phyloP scores from a whole-genome alignment of 225 moss, liverwort and hornwort genomes.

The Pleurozium schreberi region DNA sequence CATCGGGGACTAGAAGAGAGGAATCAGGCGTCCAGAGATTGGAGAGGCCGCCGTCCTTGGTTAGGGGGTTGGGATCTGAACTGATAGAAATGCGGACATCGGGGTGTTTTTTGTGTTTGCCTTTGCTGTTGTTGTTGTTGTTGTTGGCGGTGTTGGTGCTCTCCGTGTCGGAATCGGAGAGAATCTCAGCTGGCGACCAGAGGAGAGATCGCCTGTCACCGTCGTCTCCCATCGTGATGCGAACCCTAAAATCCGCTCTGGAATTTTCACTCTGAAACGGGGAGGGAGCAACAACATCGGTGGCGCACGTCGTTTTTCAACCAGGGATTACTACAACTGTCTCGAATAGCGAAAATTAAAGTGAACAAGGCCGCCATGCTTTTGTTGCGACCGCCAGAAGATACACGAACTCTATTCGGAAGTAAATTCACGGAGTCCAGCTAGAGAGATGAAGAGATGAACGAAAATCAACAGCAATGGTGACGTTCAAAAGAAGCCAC shows the following conservation, averaged over 20 bases:
- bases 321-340: neutral
- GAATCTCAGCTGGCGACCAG: constrained; percentile 36
- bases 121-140: neutral
- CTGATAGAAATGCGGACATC: constrained; percentile 12
- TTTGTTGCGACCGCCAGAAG: neutral
- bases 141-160: neutral
- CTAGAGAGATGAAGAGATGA: neutral
- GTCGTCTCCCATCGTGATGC: constrained; percentile 37
- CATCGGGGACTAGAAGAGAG: constrained; percentile 8
- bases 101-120: neutral
- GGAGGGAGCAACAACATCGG: neutral
- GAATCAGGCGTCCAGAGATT: constrained; percentile 32
- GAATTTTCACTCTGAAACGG: neutral
- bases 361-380: neutral
- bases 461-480: neutral
- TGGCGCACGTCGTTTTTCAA: neutral
- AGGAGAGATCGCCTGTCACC: constrained; percentile 40
- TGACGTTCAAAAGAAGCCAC: neutral
- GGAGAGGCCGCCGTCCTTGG: neutral
- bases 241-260: constrained; percentile 3
- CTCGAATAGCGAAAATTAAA: neutral
- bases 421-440: neutral
- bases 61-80: neutral
- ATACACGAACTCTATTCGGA: neutral
- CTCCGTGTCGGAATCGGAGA: constrained; percentile 31